phyloP scores from a whole-genome alignment of 495 filamentous ascomycete genomes.

The Jackrogersella multiformis region DNA sequence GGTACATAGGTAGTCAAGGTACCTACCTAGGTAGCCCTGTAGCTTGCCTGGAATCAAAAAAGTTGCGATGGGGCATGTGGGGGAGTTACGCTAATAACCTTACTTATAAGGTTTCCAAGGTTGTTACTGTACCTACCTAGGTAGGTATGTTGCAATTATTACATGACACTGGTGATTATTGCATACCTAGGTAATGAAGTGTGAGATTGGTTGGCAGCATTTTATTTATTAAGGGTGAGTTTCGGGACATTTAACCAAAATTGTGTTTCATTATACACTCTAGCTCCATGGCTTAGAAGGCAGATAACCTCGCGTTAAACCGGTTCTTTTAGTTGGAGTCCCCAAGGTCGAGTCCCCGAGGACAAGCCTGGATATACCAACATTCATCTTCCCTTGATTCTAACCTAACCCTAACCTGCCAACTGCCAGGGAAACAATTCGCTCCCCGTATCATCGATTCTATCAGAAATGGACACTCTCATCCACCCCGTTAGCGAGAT shows the following conservation, averaged over 20 bases:
- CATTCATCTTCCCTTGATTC: not conserved
- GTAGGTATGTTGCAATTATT: too few species aligned
- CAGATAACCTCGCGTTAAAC: not conserved
- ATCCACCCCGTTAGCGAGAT: slow-evolving; percentile 15
- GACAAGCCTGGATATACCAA: not conserved
- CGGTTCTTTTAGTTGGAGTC: not conserved
- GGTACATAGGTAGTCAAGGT: not conserved
- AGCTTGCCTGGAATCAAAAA: too few species aligned
- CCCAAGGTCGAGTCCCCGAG: not conserved
- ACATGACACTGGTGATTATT: too few species aligned
- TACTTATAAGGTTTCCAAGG: not conserved
- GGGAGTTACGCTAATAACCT: not conserved
- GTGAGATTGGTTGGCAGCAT: not conserved
- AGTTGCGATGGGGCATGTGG: not conserved
- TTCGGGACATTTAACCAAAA: not conserved
- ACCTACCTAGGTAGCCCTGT: too few species aligned
- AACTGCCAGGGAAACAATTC: not conserved
- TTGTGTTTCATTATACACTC: not conserved
- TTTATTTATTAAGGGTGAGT: not conserved
- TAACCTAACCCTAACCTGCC: not conserved
- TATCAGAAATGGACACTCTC: slow-evolving; percentile 21
- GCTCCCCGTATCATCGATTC: not conserved
- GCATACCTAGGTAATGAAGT: not conserved
- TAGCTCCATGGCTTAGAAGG: not conserved
- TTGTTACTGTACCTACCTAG: too few species aligned